Evolutionary conservation across 2,329 filamentous ascomycete genomes (phyloP).

Genomic region (Fusarium protoensiforme): DNA sequence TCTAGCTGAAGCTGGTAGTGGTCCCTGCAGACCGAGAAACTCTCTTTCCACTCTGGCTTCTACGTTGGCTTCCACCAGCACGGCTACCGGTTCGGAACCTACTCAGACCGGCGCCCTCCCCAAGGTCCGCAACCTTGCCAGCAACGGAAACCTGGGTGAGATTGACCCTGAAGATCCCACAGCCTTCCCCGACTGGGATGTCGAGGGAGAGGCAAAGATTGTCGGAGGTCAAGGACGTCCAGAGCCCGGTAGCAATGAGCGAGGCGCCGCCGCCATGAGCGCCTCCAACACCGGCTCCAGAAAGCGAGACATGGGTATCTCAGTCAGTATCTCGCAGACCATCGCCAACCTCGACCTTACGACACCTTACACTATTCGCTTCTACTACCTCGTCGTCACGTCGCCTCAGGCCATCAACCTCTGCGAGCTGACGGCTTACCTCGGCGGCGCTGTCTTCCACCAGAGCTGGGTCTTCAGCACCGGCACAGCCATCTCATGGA

Average conservation of each 20-base stretch:
- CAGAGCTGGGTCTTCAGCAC: background rate
- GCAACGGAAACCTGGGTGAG: slow-evolving; percentile 1
- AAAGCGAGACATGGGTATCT: slow-evolving; percentile 2
- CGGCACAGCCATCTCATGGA: background rate
- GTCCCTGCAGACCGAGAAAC: background rate
- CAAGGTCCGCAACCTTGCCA: background rate
- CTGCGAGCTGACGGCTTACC: slow-evolving; percentile 15
- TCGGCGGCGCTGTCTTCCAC: slow-evolving; percentile 5
- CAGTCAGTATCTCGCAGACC: slow-evolving; percentile 7
- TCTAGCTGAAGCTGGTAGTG: background rate
- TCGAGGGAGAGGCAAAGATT: background rate
- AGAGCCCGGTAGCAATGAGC: background rate
- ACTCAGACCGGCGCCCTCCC: background rate
- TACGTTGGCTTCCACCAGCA: background rate
- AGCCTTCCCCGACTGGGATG: background rate
- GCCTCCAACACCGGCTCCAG: background rate
- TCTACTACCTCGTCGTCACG: slow-evolving; percentile 15
- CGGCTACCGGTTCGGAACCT: background rate
- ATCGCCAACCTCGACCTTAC: slow-evolving; percentile 1
- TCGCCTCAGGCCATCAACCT: background rate
- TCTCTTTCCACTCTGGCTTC: background rate
- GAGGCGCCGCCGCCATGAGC: background rate
- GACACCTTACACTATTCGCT: slow-evolving; percentile 20
- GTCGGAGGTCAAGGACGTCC: background rate
- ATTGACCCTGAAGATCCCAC: background rate